Evolutionary conservation across 2,329 filamentous ascomycete species (phyloP), one percentile per base, ranked within the genome.

Genomic region (Paraphoma sp.): DNA sequence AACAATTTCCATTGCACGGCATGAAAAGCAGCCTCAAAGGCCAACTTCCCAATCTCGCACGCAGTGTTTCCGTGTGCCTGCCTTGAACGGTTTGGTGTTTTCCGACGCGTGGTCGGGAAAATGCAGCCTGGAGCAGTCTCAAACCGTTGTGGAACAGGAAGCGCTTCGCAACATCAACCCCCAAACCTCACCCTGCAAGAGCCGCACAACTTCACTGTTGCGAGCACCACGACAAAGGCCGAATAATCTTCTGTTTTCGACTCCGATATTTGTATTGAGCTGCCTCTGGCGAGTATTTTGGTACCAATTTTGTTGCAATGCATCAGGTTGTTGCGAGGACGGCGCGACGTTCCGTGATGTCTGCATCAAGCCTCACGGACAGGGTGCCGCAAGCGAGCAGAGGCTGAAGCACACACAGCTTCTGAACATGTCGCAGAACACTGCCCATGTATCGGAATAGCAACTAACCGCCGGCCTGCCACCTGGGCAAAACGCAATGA

Each of bases 401-500:
- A 61, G 66, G 69, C 71, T 76, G 74, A 76, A 73, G 74, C 74
- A 76, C 57, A 56, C 65, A 67, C 53, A 68, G 74, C 65, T 63
- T 74, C 72, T 36, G 66, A 68, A 71, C 59, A 60, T 67, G 74
- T 76, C 74, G 65, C 74, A 76, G 67, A 68, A 45, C 49, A 33
- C 59, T 54, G 62, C 55, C 62, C 64, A 66, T 68, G 72, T 70
- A 63, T 75, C 73, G 71, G 68, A 73, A 67, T 40, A 50, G 36
- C 45, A 59, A 43, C 61, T 69, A 72, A 69, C 72, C 71, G 72
- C 67, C 57, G 48, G 53, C 54, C 56, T 57, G 52, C 51, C 60
- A 62, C 58, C 57, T 63, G 56, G 61, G 56, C 63, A 63, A 63
- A 63, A 65, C 63, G 56, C 66, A 65, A 63, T 66, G 47, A 67